Percentiles rank a stretch among this genome's conserved stretches.
Evolutionary conservation across 192 early-diverging fungal genomes (phyloP).

Genomic region (Spizellomyces sp.): DNA sequence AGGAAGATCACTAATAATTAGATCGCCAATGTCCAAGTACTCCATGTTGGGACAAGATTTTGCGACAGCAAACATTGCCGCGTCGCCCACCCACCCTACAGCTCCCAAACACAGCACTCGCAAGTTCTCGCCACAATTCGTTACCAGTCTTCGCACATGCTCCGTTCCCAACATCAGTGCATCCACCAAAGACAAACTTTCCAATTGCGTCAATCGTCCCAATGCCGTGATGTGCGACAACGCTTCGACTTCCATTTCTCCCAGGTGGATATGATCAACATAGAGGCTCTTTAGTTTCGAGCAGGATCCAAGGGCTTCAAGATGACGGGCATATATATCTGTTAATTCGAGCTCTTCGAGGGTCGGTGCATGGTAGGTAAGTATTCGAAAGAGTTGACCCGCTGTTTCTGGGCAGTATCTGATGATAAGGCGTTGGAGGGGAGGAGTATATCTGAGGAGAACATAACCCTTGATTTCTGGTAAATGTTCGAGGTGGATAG

Average conservation of each 20-base stretch:
- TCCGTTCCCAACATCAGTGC: background rate
- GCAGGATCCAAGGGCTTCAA: background rate
- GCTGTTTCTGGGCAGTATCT: background rate
- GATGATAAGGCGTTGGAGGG: background rate
- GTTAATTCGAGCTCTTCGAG: slow-evolving; percentile 5
- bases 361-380: slow-evolving; percentile 42
- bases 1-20: background rate
- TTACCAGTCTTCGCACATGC: background rate
- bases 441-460: background rate
- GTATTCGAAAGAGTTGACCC: slow-evolving; percentile 45
- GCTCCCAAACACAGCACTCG: background rate
- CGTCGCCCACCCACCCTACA: background rate
- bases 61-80: slow-evolving; percentile 1
- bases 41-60: slow-evolving; percentile 4
- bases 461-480: background rate
- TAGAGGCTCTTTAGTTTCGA: background rate
- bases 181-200: background rate
- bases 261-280: background rate
- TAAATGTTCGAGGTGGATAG: background rate
- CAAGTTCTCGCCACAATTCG: background rate
- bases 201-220: background rate
- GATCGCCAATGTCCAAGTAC: slow-evolving; percentile 5
- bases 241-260: background rate
- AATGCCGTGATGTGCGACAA: background rate
- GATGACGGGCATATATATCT: background rate